phyloP scores from a whole-genome alignment of 2,329 filamentous ascomycete species.

The Venturia oleaginea region DNA sequence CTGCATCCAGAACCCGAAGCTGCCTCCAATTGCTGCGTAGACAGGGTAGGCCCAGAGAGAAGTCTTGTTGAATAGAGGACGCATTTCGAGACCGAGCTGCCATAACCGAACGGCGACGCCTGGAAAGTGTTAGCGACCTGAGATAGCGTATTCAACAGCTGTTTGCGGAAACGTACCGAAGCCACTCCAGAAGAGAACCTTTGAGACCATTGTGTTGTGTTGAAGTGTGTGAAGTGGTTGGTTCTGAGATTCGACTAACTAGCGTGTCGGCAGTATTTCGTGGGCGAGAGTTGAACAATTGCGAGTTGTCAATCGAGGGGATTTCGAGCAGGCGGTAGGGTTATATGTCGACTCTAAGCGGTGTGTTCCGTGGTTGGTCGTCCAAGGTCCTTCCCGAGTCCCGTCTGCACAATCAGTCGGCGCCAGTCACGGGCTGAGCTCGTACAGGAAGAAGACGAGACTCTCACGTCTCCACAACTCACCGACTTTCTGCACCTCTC shows the following conservation, averaged over 20 bases:
- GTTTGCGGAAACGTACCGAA: constrained; percentile 61
- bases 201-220: constrained; percentile 32
- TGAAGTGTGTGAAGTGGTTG: background rate
- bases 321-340: background rate
- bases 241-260: background rate
- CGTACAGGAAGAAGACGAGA: too few species aligned
- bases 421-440: too few species aligned
- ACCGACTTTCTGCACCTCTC: background rate
- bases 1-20: constrained; percentile 95
- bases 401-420: too few species aligned
- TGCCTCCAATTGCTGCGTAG: constrained; percentile 75
- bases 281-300: background rate
- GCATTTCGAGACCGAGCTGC: constrained; percentile 98
- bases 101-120: constrained; percentile 86
- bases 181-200: constrained; percentile 74
- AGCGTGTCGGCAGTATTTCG: background rate
- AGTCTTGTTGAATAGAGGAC: constrained; percentile 77
- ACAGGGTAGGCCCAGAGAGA: constrained; percentile 87
- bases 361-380: too few species aligned
- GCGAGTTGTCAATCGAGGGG: background rate
- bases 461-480: background rate
- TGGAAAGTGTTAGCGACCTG: constrained; percentile 34
- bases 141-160: constrained; percentile 15
- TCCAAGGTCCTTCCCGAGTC: too few species aligned
- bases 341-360: background rate